Base-by-base conservation (phyloP, 306 rosid species). In the Acacia confusa region DNA sequence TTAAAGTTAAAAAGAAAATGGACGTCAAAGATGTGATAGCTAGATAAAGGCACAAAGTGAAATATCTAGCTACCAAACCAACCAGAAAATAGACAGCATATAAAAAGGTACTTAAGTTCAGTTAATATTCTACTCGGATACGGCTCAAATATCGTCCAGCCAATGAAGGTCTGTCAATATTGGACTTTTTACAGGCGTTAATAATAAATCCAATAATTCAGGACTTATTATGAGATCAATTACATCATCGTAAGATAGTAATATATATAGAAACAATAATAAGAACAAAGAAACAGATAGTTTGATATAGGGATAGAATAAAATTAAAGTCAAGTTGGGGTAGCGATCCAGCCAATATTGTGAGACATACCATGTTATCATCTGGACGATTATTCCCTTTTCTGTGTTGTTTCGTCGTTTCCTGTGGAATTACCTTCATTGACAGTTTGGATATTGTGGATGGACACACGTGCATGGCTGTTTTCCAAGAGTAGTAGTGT, bases 351-450 rank as follows among this genome's bases (percentile, higher is more conserved):
- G 82, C 52, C 84, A 82, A 74, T 76, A 24, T 60, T 24, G 27
- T 43, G 83, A 79, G 72, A 67, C 77, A 50, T 77, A 58, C 25
- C 82, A 78, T 79, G 83, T 81, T 84, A 75, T 85, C 85, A 83
- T 82, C 27, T 19, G 88, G 87, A 83, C 87, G 87, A 85, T 86
- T 88, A 86, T 88, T 82, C 88, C 85, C 85, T 86, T 87, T 88
- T 80, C 83, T 79, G 79, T 81, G 77, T 72, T 6, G 75, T 72
- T 81, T 83, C 82, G 87, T 85, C 86, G 85, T 87, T 87, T 77
- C 85, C 70, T 69, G 77, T 84, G 92, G 87, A 82, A 48, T 82
- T 89, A 63, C 79, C 88, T 85, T 43, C 63, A 79, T 82, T 81
- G 67, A 85, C 84, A 86, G 85, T 70, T 87, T 70, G 81, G 69